phyloP scores from a whole-genome alignment of 2,329 filamentous ascomycete species.

The Chaetoscypha palmicola region DNA sequence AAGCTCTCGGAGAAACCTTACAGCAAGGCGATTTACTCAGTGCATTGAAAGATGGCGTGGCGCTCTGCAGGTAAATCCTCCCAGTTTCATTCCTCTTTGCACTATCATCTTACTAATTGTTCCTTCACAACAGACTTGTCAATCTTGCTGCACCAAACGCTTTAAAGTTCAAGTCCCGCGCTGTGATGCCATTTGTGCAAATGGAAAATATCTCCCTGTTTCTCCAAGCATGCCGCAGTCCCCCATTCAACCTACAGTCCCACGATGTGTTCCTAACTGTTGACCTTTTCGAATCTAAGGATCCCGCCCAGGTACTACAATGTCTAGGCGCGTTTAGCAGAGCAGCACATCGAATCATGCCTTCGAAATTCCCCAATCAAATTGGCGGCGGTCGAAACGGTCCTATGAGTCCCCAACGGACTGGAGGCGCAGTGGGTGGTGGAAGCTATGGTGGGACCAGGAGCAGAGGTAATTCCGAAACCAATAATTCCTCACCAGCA shows the following conservation, averaged over 20 bases:
- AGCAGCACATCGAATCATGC: slow-evolving; percentile 68
- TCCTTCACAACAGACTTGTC: slow-evolving; percentile 50
- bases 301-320: slow-evolving; percentile 91
- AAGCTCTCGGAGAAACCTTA: slow-evolving; percentile 66
- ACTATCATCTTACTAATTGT: slow-evolving; percentile 9
- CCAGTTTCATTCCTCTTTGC: not conserved
- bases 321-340: slow-evolving; percentile 89
- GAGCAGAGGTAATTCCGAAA: slow-evolving; percentile 45
- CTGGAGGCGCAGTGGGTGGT: slow-evolving; percentile 49
- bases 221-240: slow-evolving; percentile 75
- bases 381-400: slow-evolving; percentile 67
- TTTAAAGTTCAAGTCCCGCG: slow-evolving; percentile 77
- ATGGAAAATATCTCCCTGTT: slow-evolving; percentile 99
- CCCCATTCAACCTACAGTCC: slow-evolving; percentile 78
- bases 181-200: slow-evolving; percentile 94
- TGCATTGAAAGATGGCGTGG: slow-evolving; percentile 81
- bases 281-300: slow-evolving; percentile 91
- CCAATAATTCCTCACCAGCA: slow-evolving; percentile 51
- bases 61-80: slow-evolving; percentile 73
- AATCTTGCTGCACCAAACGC: slow-evolving; percentile 73
- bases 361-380: slow-evolving; percentile 62
- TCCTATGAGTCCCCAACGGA: slow-evolving; percentile 58
- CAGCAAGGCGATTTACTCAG: slow-evolving; percentile 72
- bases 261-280: slow-evolving; percentile 97
- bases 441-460: slow-evolving; percentile 33